Percentiles rank a stretch among this genome's conserved stretches.
phyloP scores from a whole-genome alignment of 2,329 filamentous ascomycete species.

The Aureobasidium sp. region DNA sequence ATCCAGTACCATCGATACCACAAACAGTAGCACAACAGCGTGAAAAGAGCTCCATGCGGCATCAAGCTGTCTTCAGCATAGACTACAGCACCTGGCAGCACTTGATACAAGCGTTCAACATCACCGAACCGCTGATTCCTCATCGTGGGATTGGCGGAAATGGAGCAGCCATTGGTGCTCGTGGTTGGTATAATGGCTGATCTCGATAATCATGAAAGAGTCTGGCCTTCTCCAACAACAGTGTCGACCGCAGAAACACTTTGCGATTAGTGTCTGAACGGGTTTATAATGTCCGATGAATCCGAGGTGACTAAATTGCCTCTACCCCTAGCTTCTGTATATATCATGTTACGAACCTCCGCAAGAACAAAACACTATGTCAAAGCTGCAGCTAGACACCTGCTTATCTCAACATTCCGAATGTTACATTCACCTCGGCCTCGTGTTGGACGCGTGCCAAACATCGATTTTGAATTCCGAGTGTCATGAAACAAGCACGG shows the following conservation, averaged over 20 bases:
- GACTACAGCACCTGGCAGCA: slow-evolving; percentile 78
- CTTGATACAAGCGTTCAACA: slow-evolving; percentile 66
- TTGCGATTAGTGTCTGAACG: background rate
- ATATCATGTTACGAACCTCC: background rate
- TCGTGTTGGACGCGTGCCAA: background rate
- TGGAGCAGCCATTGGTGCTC: slow-evolving; percentile 42
- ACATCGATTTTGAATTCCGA: no score
- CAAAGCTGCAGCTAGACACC: background rate
- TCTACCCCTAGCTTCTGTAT: background rate
- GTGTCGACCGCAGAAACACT: background rate
- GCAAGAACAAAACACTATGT: background rate
- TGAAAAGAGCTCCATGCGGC: slow-evolving; percentile 48
- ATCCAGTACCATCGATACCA: slow-evolving; percentile 36
- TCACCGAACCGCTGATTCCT: slow-evolving; percentile 75
- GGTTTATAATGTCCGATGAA: background rate
- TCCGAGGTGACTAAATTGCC: background rate
- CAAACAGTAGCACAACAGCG: slow-evolving; percentile 46
- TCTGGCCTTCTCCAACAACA: background rate
- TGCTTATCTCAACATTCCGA: background rate
- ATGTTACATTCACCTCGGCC: no score
- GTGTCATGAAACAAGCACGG: no score
- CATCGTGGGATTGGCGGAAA: slow-evolving; percentile 56
- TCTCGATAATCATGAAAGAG: background rate
- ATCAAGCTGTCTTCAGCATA: slow-evolving; percentile 82
- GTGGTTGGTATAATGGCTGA: slow-evolving; percentile 52